Conservation (phyloP, 495 filamentous ascomycete genomes). For the Barbatosphaeria neglecta region DNA sequence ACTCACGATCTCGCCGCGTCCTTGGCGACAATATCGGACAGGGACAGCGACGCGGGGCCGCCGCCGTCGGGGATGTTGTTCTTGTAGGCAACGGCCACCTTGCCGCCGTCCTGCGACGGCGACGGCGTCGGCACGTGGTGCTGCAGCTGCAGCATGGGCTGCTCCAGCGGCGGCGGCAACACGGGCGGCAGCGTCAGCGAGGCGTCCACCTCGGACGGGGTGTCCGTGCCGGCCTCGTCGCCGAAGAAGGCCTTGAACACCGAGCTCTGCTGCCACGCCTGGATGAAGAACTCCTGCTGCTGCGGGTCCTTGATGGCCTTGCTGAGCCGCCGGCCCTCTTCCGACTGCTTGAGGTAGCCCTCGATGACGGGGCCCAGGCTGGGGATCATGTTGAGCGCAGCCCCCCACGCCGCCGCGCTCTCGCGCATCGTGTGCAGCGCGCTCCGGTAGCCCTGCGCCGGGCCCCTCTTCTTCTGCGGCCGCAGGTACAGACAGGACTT, state of each 20-base stretch:
- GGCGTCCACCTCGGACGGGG: neutral
- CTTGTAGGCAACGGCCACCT: neutral
- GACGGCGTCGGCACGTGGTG: neutral
- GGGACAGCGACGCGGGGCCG: slow-evolving; percentile 6
- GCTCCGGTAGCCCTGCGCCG: slow-evolving; percentile 24
- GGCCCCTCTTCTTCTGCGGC: slow-evolving; percentile 24
- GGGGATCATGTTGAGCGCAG: slow-evolving; percentile 21
- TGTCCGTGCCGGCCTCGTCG: slow-evolving; percentile 8
- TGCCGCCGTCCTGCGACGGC: slow-evolving; percentile 3
- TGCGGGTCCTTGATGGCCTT: slow-evolving; percentile 20
- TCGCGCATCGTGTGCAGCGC: slow-evolving; percentile 29
- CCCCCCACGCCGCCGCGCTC: slow-evolving; percentile 26
- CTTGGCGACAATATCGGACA: slow-evolving; percentile 24
- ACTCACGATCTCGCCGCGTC: slow-evolving; percentile 21
- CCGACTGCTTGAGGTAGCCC: slow-evolving; percentile 15
- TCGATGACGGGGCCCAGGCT: slow-evolving; percentile 24
- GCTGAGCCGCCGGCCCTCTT: slow-evolving; percentile 9
- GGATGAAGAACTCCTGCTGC: slow-evolving; percentile 21
- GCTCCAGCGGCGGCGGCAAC: slow-evolving; percentile 1
- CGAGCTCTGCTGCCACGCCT: slow-evolving; percentile 19
- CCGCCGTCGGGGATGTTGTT: neutral
- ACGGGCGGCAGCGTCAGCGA: neutral
- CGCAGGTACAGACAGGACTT: slow-evolving; percentile 24
- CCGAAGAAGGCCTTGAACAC: slow-evolving; percentile 25
- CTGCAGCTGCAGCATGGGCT: neutral